A percentile compares a stretch with the other conserved stretches of the same genome.
Conservation (phyloP, 2,329 filamentous ascomycete genomes). For the Pyrenophora tritici-repentis region DNA sequence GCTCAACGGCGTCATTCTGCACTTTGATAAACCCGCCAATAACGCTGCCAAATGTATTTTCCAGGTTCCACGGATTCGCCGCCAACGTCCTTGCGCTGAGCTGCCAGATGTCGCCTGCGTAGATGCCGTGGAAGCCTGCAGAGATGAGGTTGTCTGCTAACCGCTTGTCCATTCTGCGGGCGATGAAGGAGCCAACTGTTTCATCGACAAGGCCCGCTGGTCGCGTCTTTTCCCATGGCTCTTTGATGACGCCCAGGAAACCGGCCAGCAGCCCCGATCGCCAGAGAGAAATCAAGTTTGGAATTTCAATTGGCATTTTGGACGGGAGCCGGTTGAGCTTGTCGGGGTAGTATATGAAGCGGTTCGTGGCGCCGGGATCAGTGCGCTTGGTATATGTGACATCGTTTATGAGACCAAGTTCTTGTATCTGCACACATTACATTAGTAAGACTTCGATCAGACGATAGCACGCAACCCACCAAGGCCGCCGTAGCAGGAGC, state of each 20-base stretch:
- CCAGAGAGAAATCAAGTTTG: constrained; percentile 42
- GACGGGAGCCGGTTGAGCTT: constrained; percentile 63
- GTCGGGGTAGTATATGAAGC: constrained; percentile 89
- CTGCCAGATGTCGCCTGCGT: constrained; percentile 83
- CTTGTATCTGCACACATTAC: constrained; percentile 55
- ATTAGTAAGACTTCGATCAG: constrained; percentile 10
- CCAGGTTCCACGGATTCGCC: constrained; percentile 56
- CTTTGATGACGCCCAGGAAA: constrained; percentile 46
- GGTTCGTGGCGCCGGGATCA: constrained; percentile 62
- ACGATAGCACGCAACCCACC: constrained; percentile 54
- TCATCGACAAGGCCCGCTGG: constrained; percentile 61
- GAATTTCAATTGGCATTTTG: constrained; percentile 24
- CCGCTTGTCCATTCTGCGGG: constrained; percentile 58
- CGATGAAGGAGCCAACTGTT: constrained; percentile 71
- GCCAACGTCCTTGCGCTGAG: constrained; percentile 73
- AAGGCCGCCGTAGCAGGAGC: constrained; percentile 72
- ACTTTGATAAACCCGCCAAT: constrained; percentile 28
- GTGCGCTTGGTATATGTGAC: constrained; percentile 59
- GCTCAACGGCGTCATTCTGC: constrained; percentile 17
- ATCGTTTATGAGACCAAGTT: constrained; percentile 62
- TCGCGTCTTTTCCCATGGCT: constrained; percentile 43
- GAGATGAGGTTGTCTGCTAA: constrained; percentile 75
- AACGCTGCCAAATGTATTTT: constrained; percentile 48
- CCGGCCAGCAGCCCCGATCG: constrained; percentile 64
- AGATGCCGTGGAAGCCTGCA: constrained; percentile 82